phyloP scores from a whole-genome alignment of 1,284 basidiomycete genomes.

The Papiliotrema flavescens region DNA sequence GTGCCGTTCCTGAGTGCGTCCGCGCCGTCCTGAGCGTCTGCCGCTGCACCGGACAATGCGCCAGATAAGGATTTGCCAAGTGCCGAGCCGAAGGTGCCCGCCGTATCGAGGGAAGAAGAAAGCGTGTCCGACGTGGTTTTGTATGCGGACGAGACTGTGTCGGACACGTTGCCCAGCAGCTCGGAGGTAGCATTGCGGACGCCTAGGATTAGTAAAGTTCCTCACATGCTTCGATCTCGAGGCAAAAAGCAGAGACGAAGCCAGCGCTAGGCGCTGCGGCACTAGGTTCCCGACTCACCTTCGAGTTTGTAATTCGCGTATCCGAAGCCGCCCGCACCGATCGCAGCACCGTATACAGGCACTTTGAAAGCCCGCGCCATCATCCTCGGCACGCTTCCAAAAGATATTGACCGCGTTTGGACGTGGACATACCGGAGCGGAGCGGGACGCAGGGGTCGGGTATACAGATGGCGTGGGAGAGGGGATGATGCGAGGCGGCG shows the following conservation, averaged over 20 bases:
- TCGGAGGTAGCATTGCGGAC: constrained; percentile 45
- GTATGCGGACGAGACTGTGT: constrained; percentile 38
- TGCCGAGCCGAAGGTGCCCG: constrained; percentile 13
- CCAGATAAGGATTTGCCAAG: constrained; percentile 14
- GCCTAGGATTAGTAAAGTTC: constrained; percentile 15
- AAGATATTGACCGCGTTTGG: constrained; percentile 62
- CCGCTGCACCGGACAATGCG: constrained; percentile 14
- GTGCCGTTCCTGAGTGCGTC: constrained; percentile 33
- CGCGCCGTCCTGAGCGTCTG: constrained; percentile 25
- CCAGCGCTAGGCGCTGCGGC: background rate
- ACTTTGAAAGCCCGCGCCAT: constrained; percentile 77
- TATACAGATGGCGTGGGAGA: background rate
- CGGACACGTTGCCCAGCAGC: constrained; percentile 30
- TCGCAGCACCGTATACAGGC: constrained; percentile 75
- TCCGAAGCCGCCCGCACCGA: constrained; percentile 82
- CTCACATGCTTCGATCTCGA: too few relatives aligned
- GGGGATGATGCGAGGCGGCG: background rate
- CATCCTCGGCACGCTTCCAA: constrained; percentile 75
- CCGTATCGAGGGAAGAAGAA: constrained; percentile 24
- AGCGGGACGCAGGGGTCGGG: constrained; percentile 4
- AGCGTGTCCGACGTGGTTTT: constrained; percentile 30
- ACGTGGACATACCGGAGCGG: constrained; percentile 53
- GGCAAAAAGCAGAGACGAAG: background rate
- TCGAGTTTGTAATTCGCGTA: constrained; percentile 94
- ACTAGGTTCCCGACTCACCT: constrained; percentile 55